Percentiles rank a stretch among this genome's conserved stretches.
phyloP scores from a whole-genome alignment of 129 eudicot species.

The Centrapalus pauciflorus region DNA sequence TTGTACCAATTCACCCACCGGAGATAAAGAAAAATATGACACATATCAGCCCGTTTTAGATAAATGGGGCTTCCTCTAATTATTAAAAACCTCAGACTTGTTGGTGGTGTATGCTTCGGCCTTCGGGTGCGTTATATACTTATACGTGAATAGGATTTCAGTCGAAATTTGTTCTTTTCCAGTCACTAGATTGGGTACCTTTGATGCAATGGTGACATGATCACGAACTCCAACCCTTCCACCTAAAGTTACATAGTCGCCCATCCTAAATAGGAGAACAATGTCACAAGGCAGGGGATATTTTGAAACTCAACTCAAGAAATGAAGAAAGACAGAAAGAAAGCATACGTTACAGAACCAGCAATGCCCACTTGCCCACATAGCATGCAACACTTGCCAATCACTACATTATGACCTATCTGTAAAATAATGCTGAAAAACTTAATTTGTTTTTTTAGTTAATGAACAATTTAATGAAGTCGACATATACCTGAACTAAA shows the following conservation, averaged over 20 bases:
- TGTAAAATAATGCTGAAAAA: constrained; percentile 32
- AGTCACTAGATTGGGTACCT: constrained; percentile 34
- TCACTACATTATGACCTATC: constrained; percentile 86
- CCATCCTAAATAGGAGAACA: constrained; percentile 42
- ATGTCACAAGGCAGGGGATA: neutral
- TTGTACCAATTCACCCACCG: too few species aligned
- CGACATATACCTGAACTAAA: constrained; percentile 63
- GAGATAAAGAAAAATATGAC: too few species aligned
- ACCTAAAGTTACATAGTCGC: constrained; percentile 79
- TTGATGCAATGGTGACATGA: constrained; percentile 74
- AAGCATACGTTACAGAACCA: constrained; percentile 79
- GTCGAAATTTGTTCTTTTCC: neutral
- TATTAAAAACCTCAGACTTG: too few species aligned
- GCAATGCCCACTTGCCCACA: constrained; percentile 98
- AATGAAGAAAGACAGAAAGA: neutral
- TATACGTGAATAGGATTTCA: neutral
- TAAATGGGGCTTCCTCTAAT: too few species aligned
- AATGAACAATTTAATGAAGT: constrained; percentile 1
- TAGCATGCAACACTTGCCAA: constrained; percentile 74
- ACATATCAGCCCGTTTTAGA: too few species aligned
- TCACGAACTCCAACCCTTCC: constrained; percentile 84
- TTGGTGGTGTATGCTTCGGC: too few species aligned
- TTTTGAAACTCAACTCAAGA: neutral
- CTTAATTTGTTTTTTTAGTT: neutral
- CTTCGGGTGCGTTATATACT: neutral